Evolutionary conservation across 2,329 filamentous ascomycete species (phyloP).

Genomic region (Talaromyces atroroseus): DNA sequence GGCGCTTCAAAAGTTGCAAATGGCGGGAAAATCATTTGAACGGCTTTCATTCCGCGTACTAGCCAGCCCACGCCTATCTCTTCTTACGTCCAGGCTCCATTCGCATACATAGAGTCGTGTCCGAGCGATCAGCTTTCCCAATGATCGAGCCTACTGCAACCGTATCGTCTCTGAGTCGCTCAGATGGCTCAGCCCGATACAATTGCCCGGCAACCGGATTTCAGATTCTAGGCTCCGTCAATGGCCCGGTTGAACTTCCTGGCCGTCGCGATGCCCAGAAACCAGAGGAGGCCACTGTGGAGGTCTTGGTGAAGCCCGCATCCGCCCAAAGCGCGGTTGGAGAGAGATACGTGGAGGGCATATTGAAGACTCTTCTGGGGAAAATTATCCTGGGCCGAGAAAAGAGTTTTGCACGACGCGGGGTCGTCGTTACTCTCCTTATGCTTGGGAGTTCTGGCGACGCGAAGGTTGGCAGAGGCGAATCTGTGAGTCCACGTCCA

Average conservation of each 20-base stretch:
- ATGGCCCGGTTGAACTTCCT: conserved; percentile 83
- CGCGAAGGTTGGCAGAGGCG: conserved; percentile 29
- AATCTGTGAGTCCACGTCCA: conserved; percentile 27
- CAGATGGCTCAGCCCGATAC: conserved; percentile 39
- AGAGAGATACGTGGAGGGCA: conserved; percentile 73
- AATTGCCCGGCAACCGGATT: conserved; percentile 54
- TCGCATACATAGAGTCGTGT: neutral
- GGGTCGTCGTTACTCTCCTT: conserved; percentile 40
- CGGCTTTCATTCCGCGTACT: no score
- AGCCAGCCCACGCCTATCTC: neutral
- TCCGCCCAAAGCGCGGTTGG: conserved; percentile 78
- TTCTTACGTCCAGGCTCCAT: neutral
- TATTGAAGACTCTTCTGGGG: conserved; percentile 33
- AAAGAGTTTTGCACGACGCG: conserved; percentile 35
- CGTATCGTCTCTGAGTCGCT: conserved; percentile 29
- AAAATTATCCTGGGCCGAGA: conserved; percentile 40
- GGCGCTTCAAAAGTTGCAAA: neutral
- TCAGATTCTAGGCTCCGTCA: conserved; percentile 77
- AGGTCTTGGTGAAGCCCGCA: conserved; percentile 82
- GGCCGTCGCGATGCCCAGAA: conserved; percentile 74
- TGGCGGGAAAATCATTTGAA: neutral
- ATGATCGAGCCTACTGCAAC: conserved; percentile 34
- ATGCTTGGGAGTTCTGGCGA: conserved; percentile 33
- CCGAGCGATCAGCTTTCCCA: neutral
- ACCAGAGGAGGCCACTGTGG: conserved; percentile 82